Percentiles rank a stretch among this genome's conserved stretches.
Conservation (phyloP, 1,284 basidiomycete genomes). For the Trametes pubescens region DNA sequence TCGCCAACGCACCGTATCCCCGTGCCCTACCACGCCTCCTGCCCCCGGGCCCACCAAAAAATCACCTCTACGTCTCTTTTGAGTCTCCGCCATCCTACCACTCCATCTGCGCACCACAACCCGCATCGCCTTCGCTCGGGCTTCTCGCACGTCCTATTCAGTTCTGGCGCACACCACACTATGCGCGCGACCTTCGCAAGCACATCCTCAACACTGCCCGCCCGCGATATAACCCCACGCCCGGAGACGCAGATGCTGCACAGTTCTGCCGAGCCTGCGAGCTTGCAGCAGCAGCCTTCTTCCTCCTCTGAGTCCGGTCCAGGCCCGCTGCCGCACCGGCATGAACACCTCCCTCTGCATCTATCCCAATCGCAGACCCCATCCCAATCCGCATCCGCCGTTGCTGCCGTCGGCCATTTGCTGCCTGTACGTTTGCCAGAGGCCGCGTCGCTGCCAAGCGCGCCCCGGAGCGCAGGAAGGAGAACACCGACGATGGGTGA, state of each 20-base stretch:
- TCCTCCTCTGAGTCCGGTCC: slow-evolving; percentile 2
- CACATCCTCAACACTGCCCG: slow-evolving; percentile 13
- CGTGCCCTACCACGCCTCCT: slow-evolving; percentile 2
- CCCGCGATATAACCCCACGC: slow-evolving; percentile 32
- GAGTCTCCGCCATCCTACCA: slow-evolving; percentile 1
- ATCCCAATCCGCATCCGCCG: neutral
- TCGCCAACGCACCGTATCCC: slow-evolving; percentile 10
- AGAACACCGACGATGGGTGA: slow-evolving; percentile 10
- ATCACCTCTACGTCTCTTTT: slow-evolving; percentile 8
- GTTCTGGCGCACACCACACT: slow-evolving; percentile 11
- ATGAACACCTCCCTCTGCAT: neutral
- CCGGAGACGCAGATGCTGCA: slow-evolving; percentile 25
- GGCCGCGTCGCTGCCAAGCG: neutral
- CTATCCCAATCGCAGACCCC: neutral
- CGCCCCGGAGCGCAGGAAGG: neutral
- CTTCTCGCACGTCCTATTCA: slow-evolving; percentile 12
- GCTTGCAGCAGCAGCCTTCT: slow-evolving; percentile 10
- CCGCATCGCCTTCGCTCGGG: slow-evolving; percentile 2
- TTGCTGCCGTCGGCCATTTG: neutral
- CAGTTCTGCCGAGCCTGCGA: slow-evolving; percentile 6
- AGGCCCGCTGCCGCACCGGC: neutral
- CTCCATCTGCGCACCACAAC: slow-evolving; percentile 22
- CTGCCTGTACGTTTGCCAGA: neutral
- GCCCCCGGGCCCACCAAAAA: neutral
- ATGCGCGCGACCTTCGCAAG: slow-evolving; percentile 30